phyloP scores from a whole-genome alignment of 2,329 filamentous ascomycete species.

The Thyridium curvatum region DNA sequence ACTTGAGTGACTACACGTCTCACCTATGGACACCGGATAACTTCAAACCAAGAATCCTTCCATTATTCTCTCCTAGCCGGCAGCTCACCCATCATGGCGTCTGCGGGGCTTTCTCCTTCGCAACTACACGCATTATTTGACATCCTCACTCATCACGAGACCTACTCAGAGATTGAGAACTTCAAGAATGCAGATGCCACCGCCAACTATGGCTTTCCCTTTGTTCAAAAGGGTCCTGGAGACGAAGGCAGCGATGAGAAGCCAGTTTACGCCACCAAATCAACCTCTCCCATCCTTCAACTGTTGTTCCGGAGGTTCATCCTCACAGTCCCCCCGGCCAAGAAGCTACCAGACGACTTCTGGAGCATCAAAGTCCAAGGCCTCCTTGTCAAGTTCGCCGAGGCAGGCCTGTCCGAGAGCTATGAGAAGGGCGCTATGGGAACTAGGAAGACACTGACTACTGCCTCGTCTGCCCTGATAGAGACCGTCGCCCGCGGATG shows the following conservation, averaged over 20 bases:
- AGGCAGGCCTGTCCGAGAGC: constrained; percentile 69
- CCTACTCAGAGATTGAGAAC: constrained; percentile 62
- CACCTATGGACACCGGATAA: too few species aligned
- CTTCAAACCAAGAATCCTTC: too few species aligned
- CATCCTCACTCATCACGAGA: constrained; percentile 53
- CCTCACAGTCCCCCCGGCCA: constrained; percentile 59
- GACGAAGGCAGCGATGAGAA: constrained; percentile 2
- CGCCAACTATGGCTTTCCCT: constrained; percentile 63
- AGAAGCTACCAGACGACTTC: constrained; percentile 55
- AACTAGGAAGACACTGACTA: constrained; percentile 67
- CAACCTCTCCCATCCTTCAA: constrained; percentile 61
- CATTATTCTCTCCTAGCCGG: too few species aligned
- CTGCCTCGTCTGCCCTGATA: constrained; percentile 61
- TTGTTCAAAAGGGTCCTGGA: constrained; percentile 29
- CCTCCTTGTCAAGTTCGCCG: constrained; percentile 54
- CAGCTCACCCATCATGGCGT: too few species aligned
- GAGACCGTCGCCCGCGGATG: constrained; percentile 63
- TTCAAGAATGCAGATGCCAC: constrained; percentile 64
- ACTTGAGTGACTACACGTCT: too few species aligned
- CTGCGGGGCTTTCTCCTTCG: constrained; percentile 5
- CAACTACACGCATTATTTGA: constrained; percentile 51
- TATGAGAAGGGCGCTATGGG: constrained; percentile 75
- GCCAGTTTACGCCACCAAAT: constrained; percentile 21
- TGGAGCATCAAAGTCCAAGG: constrained; percentile 58
- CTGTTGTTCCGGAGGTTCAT: constrained; percentile 59